Evolutionary conservation across 75 land plant species (phyloP), one percentile per base, ranked within the genome.

Genomic region (Selaginella tamariscina): DNA sequence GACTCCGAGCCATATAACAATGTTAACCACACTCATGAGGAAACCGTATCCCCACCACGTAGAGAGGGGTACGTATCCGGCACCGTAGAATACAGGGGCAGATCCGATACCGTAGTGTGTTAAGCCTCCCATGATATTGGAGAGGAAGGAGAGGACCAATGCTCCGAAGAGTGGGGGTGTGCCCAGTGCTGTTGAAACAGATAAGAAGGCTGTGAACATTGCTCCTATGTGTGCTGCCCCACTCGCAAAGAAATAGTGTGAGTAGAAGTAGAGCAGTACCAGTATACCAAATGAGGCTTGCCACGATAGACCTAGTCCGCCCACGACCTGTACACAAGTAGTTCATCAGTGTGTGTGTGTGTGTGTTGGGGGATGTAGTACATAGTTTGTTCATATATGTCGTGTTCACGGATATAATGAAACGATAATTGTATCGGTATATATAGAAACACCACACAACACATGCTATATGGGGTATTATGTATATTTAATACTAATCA

Each of bases 181-280:
- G 18, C 98, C 98, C 0, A 89, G 72, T 23, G 91, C 98, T 66
- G 85, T 89, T 1, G 96, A 79, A 1, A 94, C 96, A 0, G 98
- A 89, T 13, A 94, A 72, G 78, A 94, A 94, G 32, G 98, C 96
- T n/a, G 98, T 89, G 71, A 89, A 87, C 96, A 94, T 89, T 30
- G 98, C 98, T 1, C 98, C 98, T 18, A 94, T 94, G 68, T 94
- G 98, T 44, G 98, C 98, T 65, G 98, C 98, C 24, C 96, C 96
- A 70, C 98, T 94, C 0, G 98, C 98, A 64, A 94, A 94, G 80
- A 94, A 85, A 72, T 89, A 94, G 72, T 94, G 98, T 0, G 96
- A 82, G 72, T 87, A 94, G 81, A 94, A 94, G 80, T 94, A 94
- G 8, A 89, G 83, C 20, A 89, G 79, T 20, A 87, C 88, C 27